Conservation (phyloP, 139 green algal species). For the Closterium sp. region DNA sequence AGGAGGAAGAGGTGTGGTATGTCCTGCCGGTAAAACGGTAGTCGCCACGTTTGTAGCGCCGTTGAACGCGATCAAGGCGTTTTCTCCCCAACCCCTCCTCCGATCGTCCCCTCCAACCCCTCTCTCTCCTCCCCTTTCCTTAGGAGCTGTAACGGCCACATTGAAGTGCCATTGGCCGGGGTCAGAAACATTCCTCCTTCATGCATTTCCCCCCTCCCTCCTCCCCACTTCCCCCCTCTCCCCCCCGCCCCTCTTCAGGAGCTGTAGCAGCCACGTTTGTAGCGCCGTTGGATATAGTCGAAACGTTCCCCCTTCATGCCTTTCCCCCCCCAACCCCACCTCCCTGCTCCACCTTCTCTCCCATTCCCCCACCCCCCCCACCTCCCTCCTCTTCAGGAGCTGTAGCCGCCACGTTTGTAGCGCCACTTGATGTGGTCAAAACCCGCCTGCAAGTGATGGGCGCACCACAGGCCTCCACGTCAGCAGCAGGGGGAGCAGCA, state of each 20-base stretch:
- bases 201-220: too few relatives aligned
- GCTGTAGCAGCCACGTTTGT: not conserved
- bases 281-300: not conserved
- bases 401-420: constrained; percentile 87
- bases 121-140: too few relatives aligned
- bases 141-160: too few relatives aligned
- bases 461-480: constrained; percentile 9
- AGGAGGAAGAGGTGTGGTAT: too few relatives aligned
- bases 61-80: too few relatives aligned
- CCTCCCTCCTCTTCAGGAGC: constrained; percentile 23
- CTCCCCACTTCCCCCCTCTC: not conserved
- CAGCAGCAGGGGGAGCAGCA: not conserved
- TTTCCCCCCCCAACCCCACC: not conserved
- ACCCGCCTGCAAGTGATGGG: constrained; percentile 88
- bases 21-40: too few relatives aligned
- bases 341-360: constrained; percentile 42
- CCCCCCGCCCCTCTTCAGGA: not conserved
- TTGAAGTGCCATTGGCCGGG: too few relatives aligned
- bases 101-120: too few relatives aligned
- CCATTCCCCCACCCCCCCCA: too few relatives aligned
- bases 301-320: not conserved
- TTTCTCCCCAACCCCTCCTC: too few relatives aligned
- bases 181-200: too few relatives aligned
- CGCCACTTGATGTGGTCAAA: constrained; percentile 96
- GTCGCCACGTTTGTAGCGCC: too few relatives aligned